These are phyloP conservation scores for Eutrema salsugineum DNA, from an alignment of 441 rosid genomes.

Conservation along the genomic window DNA sequence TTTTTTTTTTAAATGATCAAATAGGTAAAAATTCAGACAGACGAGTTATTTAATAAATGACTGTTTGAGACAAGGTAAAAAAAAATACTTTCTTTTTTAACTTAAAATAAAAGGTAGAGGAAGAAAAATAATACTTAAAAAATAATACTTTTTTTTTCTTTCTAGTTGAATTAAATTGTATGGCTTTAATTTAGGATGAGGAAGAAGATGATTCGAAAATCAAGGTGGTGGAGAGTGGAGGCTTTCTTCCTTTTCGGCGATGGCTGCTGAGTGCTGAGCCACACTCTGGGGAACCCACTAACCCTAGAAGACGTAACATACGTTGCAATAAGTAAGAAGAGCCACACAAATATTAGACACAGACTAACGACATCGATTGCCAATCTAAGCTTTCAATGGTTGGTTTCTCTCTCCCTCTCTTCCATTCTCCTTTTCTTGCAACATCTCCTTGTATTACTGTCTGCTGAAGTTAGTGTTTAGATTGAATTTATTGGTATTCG, in stretches of 20 bases:
- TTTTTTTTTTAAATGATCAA: too few relatives aligned
- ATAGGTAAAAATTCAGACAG: neutral
- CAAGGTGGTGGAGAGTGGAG: constrained; percentile 27
- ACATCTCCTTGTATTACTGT: neutral
- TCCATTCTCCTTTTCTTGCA: neutral
- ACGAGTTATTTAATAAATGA: too few relatives aligned
- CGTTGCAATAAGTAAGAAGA: constrained; percentile 6
- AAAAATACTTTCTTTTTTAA: neutral
- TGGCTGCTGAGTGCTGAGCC: constrained; percentile 18
- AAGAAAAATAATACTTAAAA: too few relatives aligned
- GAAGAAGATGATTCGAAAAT: constrained; percentile 13
- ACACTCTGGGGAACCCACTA: neutral
- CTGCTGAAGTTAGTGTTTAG: neutral
- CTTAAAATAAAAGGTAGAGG: too few relatives aligned
- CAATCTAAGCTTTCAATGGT: constrained; percentile 17
- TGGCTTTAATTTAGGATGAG: constrained; percentile 17
- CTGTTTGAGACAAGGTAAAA: neutral
- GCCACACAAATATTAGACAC: constrained; percentile 1
- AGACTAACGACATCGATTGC: neutral
- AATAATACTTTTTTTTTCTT: too few relatives aligned
- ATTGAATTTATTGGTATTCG: neutral
- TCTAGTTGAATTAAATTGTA: neutral
- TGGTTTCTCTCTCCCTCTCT: neutral
- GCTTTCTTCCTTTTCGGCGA: neutral
- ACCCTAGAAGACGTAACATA: constrained; percentile 11